phyloP scores from a whole-genome alignment of 129 eudicot species.

The Chrysanthemum lavandulifolium region DNA sequence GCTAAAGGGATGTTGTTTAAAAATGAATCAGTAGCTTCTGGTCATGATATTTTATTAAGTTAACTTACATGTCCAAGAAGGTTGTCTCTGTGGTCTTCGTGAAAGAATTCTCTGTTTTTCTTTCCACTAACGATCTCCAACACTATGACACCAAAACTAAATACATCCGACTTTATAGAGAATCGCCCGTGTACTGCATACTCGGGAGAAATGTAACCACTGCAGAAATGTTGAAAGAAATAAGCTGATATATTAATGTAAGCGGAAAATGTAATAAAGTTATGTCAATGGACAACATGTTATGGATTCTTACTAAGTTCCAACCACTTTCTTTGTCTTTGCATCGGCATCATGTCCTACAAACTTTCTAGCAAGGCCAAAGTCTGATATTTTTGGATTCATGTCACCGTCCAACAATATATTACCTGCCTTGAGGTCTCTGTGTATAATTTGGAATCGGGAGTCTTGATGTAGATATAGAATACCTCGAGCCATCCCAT shows the following conservation, averaged over 20 bases:
- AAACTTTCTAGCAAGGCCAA: slow-evolving; percentile 30
- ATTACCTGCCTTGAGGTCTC: too few species aligned
- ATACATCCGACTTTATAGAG: too few species aligned
- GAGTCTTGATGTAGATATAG: too few species aligned
- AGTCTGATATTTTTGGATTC: slow-evolving; percentile 19
- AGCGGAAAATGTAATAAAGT: background rate
- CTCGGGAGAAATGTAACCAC: slow-evolving; percentile 24
- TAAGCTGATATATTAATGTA: too few species aligned
- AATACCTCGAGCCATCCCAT: too few species aligned
- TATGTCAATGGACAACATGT: background rate
- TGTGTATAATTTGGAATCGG: too few species aligned
- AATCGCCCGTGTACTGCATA: too few species aligned
- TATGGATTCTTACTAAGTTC: slow-evolving; percentile 28
- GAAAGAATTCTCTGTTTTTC: slow-evolving; percentile 37
- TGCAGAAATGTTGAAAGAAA: slow-evolving; percentile 1
- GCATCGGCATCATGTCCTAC: slow-evolving; percentile 14
- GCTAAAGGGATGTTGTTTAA: too few species aligned
- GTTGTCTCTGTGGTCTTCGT: too few species aligned
- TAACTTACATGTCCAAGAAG: slow-evolving; percentile 31
- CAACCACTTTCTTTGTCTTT: slow-evolving; percentile 6
- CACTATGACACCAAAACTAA: slow-evolving; percentile 30
- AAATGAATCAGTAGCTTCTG: background rate
- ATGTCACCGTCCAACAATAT: too few species aligned
- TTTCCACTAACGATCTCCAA: slow-evolving; percentile 45
- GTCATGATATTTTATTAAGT: background rate